A percentile compares a stretch with the other conserved stretches of the same genome.
phyloP scores from a whole-genome alignment of 2,329 filamentous ascomycete genomes.

The Penicillium sp. region DNA sequence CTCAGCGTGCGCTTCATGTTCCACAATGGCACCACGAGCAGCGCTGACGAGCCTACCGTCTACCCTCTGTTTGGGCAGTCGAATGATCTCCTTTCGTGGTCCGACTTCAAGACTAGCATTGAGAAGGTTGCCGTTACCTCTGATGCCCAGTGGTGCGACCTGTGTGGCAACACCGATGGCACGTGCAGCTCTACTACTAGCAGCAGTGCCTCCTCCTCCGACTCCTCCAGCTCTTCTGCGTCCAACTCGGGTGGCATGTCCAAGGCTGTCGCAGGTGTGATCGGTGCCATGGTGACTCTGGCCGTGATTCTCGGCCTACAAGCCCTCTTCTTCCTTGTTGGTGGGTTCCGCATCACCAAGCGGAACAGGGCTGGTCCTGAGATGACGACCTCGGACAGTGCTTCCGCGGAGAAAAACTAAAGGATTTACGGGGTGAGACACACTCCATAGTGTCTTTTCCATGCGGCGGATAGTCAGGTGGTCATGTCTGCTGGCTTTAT shows the following conservation, averaged over 20 bases:
- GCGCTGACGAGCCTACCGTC: slow-evolving; percentile 49
- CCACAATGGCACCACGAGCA: slow-evolving; percentile 62
- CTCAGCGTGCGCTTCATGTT: slow-evolving; percentile 65
- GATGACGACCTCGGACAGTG: slow-evolving; percentile 11
- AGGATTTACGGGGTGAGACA: background rate
- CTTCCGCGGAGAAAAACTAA: slow-evolving; percentile 29
- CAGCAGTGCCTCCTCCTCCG: slow-evolving; percentile 22
- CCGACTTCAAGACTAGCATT: slow-evolving; percentile 67
- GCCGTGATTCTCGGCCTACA: slow-evolving; percentile 64
- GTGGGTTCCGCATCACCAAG: slow-evolving; percentile 62
- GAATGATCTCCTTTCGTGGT: slow-evolving; percentile 65
- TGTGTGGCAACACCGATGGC: slow-evolving; percentile 73
- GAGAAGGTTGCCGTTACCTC: slow-evolving; percentile 67
- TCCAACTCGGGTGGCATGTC: slow-evolving; percentile 58
- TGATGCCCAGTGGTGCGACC: slow-evolving; percentile 70
- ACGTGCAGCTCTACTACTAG: slow-evolving; percentile 57
- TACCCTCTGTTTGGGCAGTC: slow-evolving; percentile 66
- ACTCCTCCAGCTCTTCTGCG: slow-evolving; percentile 25
- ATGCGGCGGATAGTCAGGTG: background rate
- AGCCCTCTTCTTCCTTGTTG: slow-evolving; percentile 57
- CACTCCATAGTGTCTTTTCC: background rate
- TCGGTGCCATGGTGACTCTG: slow-evolving; percentile 71
- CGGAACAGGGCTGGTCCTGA: slow-evolving; percentile 45
- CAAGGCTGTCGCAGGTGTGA: slow-evolving; percentile 76
- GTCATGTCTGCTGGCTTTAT: slow-evolving; percentile 1